phyloP scores from a whole-genome alignment of 192 early-diverging fungal species.

The Kickxella alabastrina region DNA sequence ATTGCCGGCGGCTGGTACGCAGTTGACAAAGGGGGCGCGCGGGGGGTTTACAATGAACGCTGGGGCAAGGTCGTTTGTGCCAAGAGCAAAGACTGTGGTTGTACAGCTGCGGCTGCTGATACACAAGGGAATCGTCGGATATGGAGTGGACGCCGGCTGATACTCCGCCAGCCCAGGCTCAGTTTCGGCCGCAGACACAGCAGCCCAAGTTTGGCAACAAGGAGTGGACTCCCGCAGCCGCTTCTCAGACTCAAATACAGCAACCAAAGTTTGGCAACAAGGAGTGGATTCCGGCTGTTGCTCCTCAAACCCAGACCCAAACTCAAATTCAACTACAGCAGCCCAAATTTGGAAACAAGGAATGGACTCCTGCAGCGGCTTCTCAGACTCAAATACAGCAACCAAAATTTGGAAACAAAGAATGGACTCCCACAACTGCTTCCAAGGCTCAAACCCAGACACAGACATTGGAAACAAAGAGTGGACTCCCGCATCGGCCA shows the following conservation, averaged over 20 bases:
- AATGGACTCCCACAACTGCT: background rate
- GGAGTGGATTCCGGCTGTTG: background rate
- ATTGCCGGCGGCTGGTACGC: background rate
- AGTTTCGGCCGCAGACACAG: background rate
- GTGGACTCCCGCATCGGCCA: background rate
- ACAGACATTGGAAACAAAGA: background rate
- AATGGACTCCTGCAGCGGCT: background rate
- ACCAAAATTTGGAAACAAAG: background rate
- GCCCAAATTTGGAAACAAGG: background rate
- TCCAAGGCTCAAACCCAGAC: background rate
- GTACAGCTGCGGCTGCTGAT: background rate
- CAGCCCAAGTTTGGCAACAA: background rate
- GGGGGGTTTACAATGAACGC: too few relatives aligned
- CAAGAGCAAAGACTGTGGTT: background rate
- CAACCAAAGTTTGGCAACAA: background rate
- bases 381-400: background rate
- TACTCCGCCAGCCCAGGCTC: background rate
- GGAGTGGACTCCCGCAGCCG: background rate
- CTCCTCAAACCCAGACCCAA: too few relatives aligned
- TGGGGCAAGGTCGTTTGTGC: slow-evolving; percentile 37
- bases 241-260: background rate
- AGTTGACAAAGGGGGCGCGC: too few relatives aligned
- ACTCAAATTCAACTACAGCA: background rate
- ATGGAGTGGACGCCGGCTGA: slow-evolving; percentile 33
- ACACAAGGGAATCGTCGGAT: slow-evolving; percentile 3